A percentile compares a stretch with the other conserved stretches of the same genome.
Conservation (phyloP, 228 moss, liverwort and hornwort genomes). For the Sphagnum magellanicum region DNA sequence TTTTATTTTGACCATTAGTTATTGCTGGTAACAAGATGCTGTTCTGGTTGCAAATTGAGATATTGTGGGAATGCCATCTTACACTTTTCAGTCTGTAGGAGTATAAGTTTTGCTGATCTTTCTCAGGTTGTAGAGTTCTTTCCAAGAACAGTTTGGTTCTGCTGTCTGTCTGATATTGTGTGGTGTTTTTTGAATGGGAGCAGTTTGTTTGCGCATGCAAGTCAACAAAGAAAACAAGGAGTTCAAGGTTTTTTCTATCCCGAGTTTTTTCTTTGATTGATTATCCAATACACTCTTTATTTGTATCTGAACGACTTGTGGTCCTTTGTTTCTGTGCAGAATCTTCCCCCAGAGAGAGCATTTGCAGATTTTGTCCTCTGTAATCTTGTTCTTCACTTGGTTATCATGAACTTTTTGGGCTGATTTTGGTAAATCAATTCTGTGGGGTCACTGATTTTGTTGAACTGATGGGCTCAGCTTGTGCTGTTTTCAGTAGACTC, state of each 20-base stretch:
- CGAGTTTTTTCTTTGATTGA: neutral
- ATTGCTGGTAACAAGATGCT: no score
- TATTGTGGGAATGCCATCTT: no score
- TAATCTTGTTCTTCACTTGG: constrained; percentile 83
- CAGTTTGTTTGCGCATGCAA: constrained; percentile 99
- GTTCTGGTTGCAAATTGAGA: no score
- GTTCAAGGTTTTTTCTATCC: constrained; percentile 53
- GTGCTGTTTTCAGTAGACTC: no score
- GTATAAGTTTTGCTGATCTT: no score
- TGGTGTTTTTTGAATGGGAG: neutral
- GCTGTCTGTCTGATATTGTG: no score
- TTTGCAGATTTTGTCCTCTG: constrained; percentile 96
- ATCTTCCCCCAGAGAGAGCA: constrained; percentile 84
- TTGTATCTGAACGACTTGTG: neutral
- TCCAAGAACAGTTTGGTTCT: no score
- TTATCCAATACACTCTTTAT: neutral
- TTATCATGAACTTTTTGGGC: constrained; percentile 86
- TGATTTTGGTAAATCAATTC: constrained; percentile 3
- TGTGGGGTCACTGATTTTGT: no score
- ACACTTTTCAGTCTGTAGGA: no score
- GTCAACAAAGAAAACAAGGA: constrained; percentile 96
- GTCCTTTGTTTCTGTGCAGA: constrained; percentile 35
- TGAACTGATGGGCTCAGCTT: no score
- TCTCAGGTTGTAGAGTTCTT: no score
- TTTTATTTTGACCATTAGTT: no score